Conservation (phyloP, 306 rosid species). For the cucumber (Cucumis sativus) region Cucumber_9930_V3 NC_026657.2:32575001-32575500, state of each 20-base stretch:
- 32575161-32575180: no score
- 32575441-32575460: slow-evolving; percentile 95
- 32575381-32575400: slow-evolving; percentile 86
- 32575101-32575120: no score
- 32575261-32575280: not conserved
- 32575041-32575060: no score
- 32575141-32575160: no score
- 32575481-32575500: not conserved
- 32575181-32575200: no score
- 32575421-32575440: slow-evolving; percentile 66
- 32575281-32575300: not conserved
- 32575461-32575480: slow-evolving; percentile 44
- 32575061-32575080: no score
- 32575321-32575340: slow-evolving; percentile 40
- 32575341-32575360: slow-evolving; percentile 61
- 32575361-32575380: slow-evolving; percentile 68
- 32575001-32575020: no score
- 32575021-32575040: no score
- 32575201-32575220: not conserved
- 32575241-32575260: not conserved
- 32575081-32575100: no score
- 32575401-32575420: slow-evolving; percentile 91
- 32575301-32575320: not conserved
- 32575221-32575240: not conserved
- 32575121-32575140: no score